These are phyloP conservation scores for Penicillium dipodomyicola DNA, from an alignment of 495 filamentous ascomycete species.

Conservation along the genomic window DNA sequence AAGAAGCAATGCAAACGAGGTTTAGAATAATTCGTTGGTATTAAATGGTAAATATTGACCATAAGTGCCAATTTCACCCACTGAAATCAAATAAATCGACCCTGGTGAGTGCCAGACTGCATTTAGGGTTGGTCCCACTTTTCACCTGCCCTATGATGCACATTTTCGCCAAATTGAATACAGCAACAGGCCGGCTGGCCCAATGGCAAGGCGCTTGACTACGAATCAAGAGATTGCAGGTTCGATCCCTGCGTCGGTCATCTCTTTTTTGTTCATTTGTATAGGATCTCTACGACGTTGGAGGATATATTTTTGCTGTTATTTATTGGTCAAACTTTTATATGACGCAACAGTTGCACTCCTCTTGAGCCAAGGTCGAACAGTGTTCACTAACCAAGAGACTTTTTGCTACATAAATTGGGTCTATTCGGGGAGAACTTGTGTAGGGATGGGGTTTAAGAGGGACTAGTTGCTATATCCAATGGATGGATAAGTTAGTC, in stretches of 20 bases:
- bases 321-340: too few species aligned
- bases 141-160: not conserved
- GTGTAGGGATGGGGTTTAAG: too few species aligned
- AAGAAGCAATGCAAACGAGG: not conserved
- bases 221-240: slow-evolving; percentile 63
- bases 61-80: not conserved
- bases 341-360: too few species aligned
- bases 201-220: slow-evolving; percentile 73
- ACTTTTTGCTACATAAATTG: too few species aligned
- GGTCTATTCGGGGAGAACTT: too few species aligned
- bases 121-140: not conserved
- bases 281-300: too few species aligned
- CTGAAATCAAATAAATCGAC: not conserved
- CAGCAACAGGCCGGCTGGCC: slow-evolving; percentile 57
- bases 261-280: not conserved
- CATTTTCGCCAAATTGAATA: too few species aligned
- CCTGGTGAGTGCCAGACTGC: not conserved
- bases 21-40: not conserved
- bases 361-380: too few species aligned
- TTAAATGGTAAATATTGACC: not conserved
- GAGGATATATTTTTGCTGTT: too few species aligned
- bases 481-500: too few species aligned
- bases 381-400: too few species aligned
- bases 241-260: slow-evolving; percentile 43
- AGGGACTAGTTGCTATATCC: too few species aligned